Evolutionary conservation across 192 early-diverging fungal species (phyloP).

Genomic region (Gaertneriomyces semiglobifer): DNA sequence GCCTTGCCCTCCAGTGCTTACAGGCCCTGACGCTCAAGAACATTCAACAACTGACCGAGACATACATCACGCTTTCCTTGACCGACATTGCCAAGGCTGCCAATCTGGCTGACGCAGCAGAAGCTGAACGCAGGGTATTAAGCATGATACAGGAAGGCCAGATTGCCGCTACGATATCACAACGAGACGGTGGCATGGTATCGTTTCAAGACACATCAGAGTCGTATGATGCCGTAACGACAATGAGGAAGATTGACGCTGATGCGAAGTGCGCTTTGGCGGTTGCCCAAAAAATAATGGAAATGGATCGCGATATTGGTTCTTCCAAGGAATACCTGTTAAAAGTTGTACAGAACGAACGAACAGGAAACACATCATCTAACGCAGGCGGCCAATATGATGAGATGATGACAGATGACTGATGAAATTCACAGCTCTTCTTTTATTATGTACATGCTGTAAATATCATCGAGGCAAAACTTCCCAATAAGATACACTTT

Average conservation of each 20-base stretch:
- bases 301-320: slow-evolving; percentile 45
- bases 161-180: slow-evolving; percentile 45
- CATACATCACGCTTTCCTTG: slow-evolving; percentile 73
- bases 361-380: neutral
- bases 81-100: slow-evolving; percentile 63
- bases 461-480: too few species aligned
- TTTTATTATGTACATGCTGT: too few species aligned
- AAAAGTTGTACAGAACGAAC: slow-evolving; percentile 24
- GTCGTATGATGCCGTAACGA: slow-evolving; percentile 38
- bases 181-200: slow-evolving; percentile 56
- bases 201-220: slow-evolving; percentile 65
- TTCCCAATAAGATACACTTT: slow-evolving; percentile 14
- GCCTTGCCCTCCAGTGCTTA: slow-evolving; percentile 57
- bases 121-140: slow-evolving; percentile 55
- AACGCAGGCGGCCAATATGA: too few species aligned
- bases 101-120: slow-evolving; percentile 32
- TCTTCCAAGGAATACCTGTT: slow-evolving; percentile 47
- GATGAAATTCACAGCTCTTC: too few species aligned
- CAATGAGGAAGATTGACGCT: slow-evolving; percentile 45
- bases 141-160: slow-evolving; percentile 56
- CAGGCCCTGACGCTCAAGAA: slow-evolving; percentile 46
- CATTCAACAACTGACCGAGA: slow-evolving; percentile 71
- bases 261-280: slow-evolving; percentile 36
- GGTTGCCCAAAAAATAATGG: slow-evolving; percentile 34
- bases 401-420: too few species aligned